Conservation (phyloP, 176 grass and related monocot genomes). For the Musa acuminata region DNA sequence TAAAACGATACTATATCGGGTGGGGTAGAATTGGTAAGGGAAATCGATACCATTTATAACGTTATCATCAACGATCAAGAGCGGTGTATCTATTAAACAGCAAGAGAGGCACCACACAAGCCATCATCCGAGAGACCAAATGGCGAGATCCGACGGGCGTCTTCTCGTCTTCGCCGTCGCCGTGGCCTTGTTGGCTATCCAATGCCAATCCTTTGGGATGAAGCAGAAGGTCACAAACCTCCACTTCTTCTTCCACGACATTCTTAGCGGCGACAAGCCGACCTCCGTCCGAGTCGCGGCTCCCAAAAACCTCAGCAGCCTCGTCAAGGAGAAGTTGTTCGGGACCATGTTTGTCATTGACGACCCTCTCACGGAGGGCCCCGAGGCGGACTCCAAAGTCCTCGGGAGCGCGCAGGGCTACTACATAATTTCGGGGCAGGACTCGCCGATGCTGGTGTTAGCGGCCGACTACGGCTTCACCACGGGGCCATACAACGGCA, state of each 20-base stretch:
- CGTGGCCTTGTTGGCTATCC: too few relatives aligned
- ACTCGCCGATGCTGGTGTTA: constrained; percentile 16
- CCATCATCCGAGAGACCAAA: too few relatives aligned
- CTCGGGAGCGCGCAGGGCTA: constrained; percentile 42
- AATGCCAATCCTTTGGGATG: too few relatives aligned
- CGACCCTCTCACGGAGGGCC: constrained; percentile 39
- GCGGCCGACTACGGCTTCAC: constrained; percentile 41
- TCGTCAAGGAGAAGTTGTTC: background rate
- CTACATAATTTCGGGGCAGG: background rate
- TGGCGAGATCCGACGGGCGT: too few relatives aligned
- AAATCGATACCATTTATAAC: too few relatives aligned
- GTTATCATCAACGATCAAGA: too few relatives aligned
- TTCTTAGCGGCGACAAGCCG: constrained; percentile 27
- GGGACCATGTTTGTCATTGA: constrained; percentile 15
- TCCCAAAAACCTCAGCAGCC: background rate
- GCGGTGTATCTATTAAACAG: too few relatives aligned
- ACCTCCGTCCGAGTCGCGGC: constrained; percentile 14
- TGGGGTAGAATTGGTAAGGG: too few relatives aligned
- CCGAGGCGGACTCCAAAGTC: constrained; percentile 14
- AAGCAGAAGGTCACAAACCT: constrained; percentile 17
- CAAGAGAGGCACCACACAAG: too few relatives aligned
- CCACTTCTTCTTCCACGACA: constrained; percentile 56
- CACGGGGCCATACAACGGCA: constrained; percentile 34
- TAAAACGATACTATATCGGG: too few relatives aligned
- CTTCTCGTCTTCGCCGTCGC: too few relatives aligned